Conservation (phyloP, 179 eudicot species). For the Silene vulgaris region DNA sequence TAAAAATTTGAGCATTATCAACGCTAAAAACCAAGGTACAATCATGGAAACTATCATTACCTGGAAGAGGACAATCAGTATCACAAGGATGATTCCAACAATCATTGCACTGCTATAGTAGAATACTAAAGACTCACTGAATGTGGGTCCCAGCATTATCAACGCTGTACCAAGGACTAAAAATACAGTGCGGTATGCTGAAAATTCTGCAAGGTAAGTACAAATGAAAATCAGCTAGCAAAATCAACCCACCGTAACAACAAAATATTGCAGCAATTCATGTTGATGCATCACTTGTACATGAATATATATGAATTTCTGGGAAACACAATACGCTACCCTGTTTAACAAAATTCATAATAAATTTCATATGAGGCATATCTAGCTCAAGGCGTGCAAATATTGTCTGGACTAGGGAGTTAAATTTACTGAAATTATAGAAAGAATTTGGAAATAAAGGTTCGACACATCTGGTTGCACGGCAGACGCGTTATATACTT, state of each 20-base stretch:
- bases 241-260: neutral
- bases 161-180: conserved; percentile 58
- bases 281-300: conserved; percentile 15
- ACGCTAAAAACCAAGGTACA: neutral
- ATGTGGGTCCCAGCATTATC: conserved; percentile 52
- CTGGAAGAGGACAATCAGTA: conserved; percentile 88
- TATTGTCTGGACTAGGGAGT: neutral
- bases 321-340: neutral
- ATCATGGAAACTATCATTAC: conserved; percentile 26
- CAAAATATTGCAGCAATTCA: neutral
- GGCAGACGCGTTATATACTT: neutral
- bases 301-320: conserved; percentile 12
- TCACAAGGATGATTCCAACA: conserved; percentile 73
- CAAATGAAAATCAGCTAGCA: conserved; percentile 15
- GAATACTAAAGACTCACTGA: conserved; percentile 79
- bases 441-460: conserved; percentile 2
- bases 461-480: neutral
- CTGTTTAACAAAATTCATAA: neutral
- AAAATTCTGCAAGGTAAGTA: conserved; percentile 50
- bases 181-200: conserved; percentile 56
- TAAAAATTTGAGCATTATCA: neutral
- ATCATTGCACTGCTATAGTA: conserved; percentile 94
- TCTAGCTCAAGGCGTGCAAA: neutral
- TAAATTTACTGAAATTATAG: neutral
- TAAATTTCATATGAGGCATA: neutral